phyloP scores from a whole-genome alignment of 148 eudicot genomes.

The Nepenthes mirabilis region DNA sequence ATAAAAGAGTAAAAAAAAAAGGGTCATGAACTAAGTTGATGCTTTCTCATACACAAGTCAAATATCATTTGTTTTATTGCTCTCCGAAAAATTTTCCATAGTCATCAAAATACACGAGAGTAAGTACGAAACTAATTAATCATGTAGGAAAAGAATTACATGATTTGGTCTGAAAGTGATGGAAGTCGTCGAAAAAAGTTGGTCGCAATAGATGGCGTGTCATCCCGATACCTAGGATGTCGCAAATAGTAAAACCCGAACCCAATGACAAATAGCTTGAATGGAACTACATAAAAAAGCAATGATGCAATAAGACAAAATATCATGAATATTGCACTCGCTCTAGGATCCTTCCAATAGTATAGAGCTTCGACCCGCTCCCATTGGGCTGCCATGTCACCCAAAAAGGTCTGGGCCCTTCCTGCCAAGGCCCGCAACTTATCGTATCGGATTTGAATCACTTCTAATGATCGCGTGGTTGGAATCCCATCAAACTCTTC shows the following conservation, averaged over 20 bases:
- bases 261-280: conserved; percentile 45
- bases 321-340: conserved; percentile 62
- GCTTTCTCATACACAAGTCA: too few relatives aligned
- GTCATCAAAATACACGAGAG: too few relatives aligned
- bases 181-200: conserved; percentile 85
- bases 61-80: too few relatives aligned
- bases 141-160: background rate
- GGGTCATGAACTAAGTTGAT: too few relatives aligned
- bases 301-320: conserved; percentile 55
- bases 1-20: too few relatives aligned
- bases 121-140: too few relatives aligned
- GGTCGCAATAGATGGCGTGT: conserved; percentile 65
- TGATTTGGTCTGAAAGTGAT: conserved; percentile 63
- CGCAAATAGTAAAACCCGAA: conserved; percentile 60
- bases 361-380: conserved; percentile 71
- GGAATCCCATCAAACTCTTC: conserved; percentile 90
- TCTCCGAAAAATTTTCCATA: too few relatives aligned
- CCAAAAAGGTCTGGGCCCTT: conserved; percentile 65
- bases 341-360: conserved; percentile 88
- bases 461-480: conserved; percentile 41
- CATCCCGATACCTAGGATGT: conserved; percentile 79
- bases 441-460: conserved; percentile 61
- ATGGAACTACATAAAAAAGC: conserved; percentile 61
- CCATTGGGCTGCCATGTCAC: conserved; percentile 84
- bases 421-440: conserved; percentile 69